Evolutionary conservation across 495 filamentous ascomycete species (phyloP).

Genomic region (Polyplosphaeria fusca): DNA sequence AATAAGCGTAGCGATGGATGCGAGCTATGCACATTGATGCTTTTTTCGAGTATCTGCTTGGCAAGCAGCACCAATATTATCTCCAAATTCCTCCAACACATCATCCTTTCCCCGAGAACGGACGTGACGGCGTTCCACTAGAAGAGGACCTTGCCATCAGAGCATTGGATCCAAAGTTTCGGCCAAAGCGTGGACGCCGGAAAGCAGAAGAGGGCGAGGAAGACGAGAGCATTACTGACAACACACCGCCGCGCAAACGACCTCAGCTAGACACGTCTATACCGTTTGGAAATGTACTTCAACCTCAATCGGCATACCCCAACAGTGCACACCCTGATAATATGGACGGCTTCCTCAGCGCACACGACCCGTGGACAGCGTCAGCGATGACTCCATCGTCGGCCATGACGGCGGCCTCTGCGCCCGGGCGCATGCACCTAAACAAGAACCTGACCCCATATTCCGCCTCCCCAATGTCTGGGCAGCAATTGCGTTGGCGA

Average conservation of each 20-base stretch:
- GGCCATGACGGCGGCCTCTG: slow-evolving; percentile 29
- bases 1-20: slow-evolving; percentile 90
- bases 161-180: slow-evolving; percentile 82
- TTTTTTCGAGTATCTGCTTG: slow-evolving; percentile 88
- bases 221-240: slow-evolving; percentile 48
- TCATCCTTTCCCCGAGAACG: slow-evolving; percentile 61
- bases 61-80: slow-evolving; percentile 78
- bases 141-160: slow-evolving; percentile 93
- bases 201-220: slow-evolving; percentile 74
- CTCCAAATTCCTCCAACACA: slow-evolving; percentile 68
- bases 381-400: slow-evolving; percentile 37
- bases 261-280: slow-evolving; percentile 67
- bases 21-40: slow-evolving; percentile 96
- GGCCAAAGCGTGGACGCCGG: slow-evolving; percentile 83
- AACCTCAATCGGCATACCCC: slow-evolving; percentile 59
- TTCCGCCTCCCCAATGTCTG: slow-evolving; percentile 35
- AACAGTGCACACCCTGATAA: slow-evolving; percentile 52
- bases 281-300: slow-evolving; percentile 55
- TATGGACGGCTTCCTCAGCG: slow-evolving; percentile 46
- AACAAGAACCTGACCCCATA: slow-evolving; percentile 33
- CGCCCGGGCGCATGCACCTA: slow-evolving; percentile 27
- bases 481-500: slow-evolving; percentile 48
- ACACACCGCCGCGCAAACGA: slow-evolving; percentile 53
- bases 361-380: slow-evolving; percentile 39
- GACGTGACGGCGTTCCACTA: slow-evolving; percentile 78